Conservation (phyloP, 2,329 filamentous ascomycete species). For the Clonostachys rosea region DNA sequence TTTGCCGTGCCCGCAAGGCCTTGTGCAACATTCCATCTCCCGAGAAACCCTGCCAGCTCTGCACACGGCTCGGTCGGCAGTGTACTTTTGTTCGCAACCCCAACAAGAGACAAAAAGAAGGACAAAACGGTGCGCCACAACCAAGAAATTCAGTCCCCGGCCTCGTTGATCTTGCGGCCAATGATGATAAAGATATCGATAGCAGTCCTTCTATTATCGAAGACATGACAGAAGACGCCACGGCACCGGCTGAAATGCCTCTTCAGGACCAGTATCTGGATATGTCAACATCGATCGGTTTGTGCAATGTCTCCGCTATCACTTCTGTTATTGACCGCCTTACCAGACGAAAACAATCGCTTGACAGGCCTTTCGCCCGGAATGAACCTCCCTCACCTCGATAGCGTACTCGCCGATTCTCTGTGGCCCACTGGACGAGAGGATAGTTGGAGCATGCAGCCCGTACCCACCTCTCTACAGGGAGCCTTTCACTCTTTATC, state of each 20-base stretch:
- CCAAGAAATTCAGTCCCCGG: background rate
- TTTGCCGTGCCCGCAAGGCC: conserved; percentile 13
- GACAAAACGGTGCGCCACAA: background rate
- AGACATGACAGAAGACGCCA: background rate
- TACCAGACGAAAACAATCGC: too few species aligned
- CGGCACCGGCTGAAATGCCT: background rate
- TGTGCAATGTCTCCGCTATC: too few species aligned
- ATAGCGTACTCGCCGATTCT: too few species aligned
- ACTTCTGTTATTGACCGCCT: too few species aligned
- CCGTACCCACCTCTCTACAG: too few species aligned
- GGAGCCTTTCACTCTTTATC: background rate
- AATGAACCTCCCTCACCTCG: too few species aligned
- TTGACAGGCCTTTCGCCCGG: too few species aligned
- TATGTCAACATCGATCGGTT: too few species aligned
- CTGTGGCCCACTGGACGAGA: too few species aligned
- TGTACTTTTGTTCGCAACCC: conserved; percentile 14
- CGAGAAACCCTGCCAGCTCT: conserved; percentile 13
- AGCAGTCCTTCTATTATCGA: background rate
- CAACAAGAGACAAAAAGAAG: conserved; percentile 7
- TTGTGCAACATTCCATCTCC: conserved; percentile 18
- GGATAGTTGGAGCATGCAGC: too few species aligned
- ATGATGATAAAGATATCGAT: background rate
- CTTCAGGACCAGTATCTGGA: background rate
- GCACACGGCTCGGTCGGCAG: conserved; percentile 10
- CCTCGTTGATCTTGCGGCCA: background rate